Conservation (phyloP, 139 green algal genomes). For the Coelastrella sp. region DNA sequence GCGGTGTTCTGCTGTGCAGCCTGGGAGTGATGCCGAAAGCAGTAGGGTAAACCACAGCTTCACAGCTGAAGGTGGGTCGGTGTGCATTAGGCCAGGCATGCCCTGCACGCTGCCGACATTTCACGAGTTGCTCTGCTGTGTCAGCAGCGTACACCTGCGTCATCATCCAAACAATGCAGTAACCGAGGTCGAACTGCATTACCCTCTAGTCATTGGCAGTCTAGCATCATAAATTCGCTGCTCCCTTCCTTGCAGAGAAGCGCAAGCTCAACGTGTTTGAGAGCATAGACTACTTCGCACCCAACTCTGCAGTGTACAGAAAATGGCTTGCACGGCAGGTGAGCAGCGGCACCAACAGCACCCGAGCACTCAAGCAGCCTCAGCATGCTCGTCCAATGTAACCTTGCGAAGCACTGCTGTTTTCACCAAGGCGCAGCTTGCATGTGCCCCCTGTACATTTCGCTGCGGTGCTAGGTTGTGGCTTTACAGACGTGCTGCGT, state of each 20-base stretch:
- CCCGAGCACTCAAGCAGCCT: too few species aligned
- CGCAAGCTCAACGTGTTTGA: conserved; percentile 77
- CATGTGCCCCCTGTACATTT: too few species aligned
- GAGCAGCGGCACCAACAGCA: background rate
- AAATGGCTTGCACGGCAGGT: conserved; percentile 80
- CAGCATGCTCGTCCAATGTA: too few species aligned
- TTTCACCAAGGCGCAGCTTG: too few species aligned
- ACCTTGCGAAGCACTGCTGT: too few species aligned
- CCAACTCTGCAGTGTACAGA: conserved; percentile 84
- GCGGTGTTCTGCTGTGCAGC: background rate
- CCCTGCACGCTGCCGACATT: too few species aligned
- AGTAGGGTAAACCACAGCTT: conserved; percentile 79
- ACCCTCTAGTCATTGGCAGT: too few species aligned
- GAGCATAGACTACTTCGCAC: conserved; percentile 92
- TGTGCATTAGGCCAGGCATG: background rate
- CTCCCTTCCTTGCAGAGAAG: conserved; percentile 69
- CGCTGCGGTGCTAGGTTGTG: background rate
- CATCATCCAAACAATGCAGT: too few species aligned
- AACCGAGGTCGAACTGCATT: too few species aligned
- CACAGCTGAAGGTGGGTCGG: conserved; percentile 57
- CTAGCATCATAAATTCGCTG: too few species aligned
- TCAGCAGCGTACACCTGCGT: too few species aligned
- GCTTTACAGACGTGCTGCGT: background rate
- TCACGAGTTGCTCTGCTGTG: too few species aligned
- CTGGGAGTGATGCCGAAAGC: conserved; percentile 54